Base-by-base conservation (phyloP, 1,139 yeast genomes). In the Suhomyces choctaworum region DNA sequence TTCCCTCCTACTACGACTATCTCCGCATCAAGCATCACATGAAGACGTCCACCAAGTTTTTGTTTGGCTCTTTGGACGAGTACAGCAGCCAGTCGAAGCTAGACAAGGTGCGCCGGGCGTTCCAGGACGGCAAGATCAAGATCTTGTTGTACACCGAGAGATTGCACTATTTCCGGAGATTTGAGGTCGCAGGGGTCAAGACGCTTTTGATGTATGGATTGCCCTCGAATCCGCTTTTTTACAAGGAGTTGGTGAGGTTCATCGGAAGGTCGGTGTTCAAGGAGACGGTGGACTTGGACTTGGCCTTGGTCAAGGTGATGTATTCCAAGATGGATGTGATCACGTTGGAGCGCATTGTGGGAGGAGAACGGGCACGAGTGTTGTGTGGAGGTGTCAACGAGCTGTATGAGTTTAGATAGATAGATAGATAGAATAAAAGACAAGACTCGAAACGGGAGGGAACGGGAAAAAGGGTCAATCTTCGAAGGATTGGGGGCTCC, bases 1-100 rank as follows among this genome's bases (percentile, higher is more conserved):
- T 92, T 29, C 95, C 97, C 1, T 82, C 88, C 2, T 92, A 90
- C 58, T 79, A 85, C 41, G 98, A 94, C 58, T 92, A 82, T 52
- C 67, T 92, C 11, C 70, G 97, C 34, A 67, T 90, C 11, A 81
- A 88, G 50, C 80, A 84, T 49, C 76, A 82, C 52, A 64, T 92
- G 66, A 76, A 76, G 44, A 73, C 78, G 11, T 76, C 80, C 40
- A 78, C 92, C 8, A 76, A 78, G 41, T 51, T 79, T 29, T 62
- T 75, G 21, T 82, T 82, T 57, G 82, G 78, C 10, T 76, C 82
- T 20, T 71, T 84, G 33, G 94, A 89, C 53, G 99, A 92, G 60
- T 92, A 92, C 60, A 73, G 95, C 3, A 62, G 78, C 3, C 85
- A 78, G 46, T 71, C 85, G 10, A 83, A 84, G 40, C 58, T 88